Percentiles rank a stretch among this genome's conserved stretches.
These are phyloP conservation scores for Fraxinus floribunda DNA, from an alignment of 305 asterid genomes.

Conservation along the genomic window DNA sequence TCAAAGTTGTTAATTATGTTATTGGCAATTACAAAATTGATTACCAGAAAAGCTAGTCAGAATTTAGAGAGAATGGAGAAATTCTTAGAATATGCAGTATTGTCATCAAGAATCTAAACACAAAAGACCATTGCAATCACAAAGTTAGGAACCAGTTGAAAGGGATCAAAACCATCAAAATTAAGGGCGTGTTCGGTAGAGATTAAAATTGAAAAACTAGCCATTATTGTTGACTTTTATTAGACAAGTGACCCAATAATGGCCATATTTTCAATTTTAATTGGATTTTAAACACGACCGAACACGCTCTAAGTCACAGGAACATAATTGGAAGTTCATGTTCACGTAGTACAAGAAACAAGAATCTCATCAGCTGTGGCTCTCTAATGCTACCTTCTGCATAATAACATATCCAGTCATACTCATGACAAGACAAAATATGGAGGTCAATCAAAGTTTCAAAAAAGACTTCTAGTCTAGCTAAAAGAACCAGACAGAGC, in stretches of 20 bases:
- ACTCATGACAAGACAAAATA: neutral
- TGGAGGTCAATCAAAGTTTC: neutral
- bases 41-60: neutral
- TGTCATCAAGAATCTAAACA: slow-evolving; percentile 6
- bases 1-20: neutral
- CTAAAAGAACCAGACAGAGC: slow-evolving; percentile 8
- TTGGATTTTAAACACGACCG: too few relatives aligned
- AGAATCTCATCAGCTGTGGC: neutral
- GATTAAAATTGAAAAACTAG: too few relatives aligned
- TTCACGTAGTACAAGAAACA: slow-evolving; percentile 5
- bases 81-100: neutral
- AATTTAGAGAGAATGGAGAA: neutral
- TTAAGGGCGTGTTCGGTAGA: too few relatives aligned
- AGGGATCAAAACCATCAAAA: neutral
- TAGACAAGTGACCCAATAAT: too few relatives aligned
- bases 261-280: too few relatives aligned
- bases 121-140: neutral
- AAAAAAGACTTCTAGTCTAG: neutral
- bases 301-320: neutral
- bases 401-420: neutral
- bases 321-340: neutral
- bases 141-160: neutral
- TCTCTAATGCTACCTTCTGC: slow-evolving; percentile 11
- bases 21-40: neutral
- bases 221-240: too few relatives aligned